Conservation (phyloP, 768 basidiomycete genomes). For the Suillus subluteus region DNA sequence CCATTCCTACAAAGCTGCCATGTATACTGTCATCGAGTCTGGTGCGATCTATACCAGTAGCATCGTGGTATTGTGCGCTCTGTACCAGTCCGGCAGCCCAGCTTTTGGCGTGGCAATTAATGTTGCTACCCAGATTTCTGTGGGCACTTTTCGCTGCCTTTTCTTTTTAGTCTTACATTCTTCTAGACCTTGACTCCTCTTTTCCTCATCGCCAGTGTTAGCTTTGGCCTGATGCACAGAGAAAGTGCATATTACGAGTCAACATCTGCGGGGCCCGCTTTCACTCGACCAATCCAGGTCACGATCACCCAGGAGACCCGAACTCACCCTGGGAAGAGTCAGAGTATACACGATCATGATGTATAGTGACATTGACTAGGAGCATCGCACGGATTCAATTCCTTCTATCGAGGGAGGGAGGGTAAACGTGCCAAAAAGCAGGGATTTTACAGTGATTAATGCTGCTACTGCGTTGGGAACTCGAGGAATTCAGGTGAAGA, state of each 20-base stretch:
- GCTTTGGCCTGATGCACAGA: slow-evolving; percentile 12
- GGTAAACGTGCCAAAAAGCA: neutral
- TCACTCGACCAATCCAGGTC: neutral
- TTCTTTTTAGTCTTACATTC: neutral
- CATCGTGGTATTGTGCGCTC: slow-evolving; percentile 17
- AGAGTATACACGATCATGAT: neutral
- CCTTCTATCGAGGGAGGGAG: neutral
- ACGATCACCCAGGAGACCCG: neutral
- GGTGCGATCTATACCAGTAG: slow-evolving; percentile 20
- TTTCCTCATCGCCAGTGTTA: slow-evolving; percentile 20
- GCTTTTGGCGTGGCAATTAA: slow-evolving; percentile 5
- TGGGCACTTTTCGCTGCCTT: slow-evolving; percentile 1
- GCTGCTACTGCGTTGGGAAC: neutral
- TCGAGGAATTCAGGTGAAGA: neutral
- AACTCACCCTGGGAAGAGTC: neutral
- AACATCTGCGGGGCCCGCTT: neutral
- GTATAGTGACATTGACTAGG: neutral
- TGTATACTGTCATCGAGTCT: slow-evolving; percentile 22
- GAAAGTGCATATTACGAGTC: neutral
- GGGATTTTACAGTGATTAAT: neutral
- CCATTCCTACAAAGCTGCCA: slow-evolving; percentile 15
- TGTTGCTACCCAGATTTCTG: slow-evolving; percentile 18
- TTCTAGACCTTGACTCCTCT: slow-evolving; percentile 19
- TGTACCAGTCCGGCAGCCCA: slow-evolving; percentile 10
- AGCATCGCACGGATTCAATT: neutral